Evolutionary conservation across 2,329 filamentous ascomycete genomes (phyloP), one percentile per base, ranked within the genome.

Genomic region (Epichloe glyceriae): DNA sequence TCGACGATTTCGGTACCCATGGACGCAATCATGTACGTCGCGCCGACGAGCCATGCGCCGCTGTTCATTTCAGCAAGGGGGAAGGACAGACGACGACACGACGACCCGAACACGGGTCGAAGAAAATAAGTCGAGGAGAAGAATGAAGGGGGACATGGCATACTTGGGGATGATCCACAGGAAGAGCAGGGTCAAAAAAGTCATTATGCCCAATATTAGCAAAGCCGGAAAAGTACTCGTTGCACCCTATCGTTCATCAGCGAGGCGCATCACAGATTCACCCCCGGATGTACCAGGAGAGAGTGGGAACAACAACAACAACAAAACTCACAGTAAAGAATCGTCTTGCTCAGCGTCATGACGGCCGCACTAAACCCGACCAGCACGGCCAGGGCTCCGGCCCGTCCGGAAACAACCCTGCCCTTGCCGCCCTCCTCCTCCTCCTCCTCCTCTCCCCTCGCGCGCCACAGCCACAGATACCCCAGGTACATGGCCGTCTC

Each of bases 401-500:
- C 53, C 1, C 70, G 60, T 0, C 78, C 77, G 0, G 54, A 61
- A 3, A 79, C 52, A 3, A 61, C 62, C 54, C 58, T 66, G 55
- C 57, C 62, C 11, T 6, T 26, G 22, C 22, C 2, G 22, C 22
- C 2, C 22, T 2, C 22, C 22, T 1, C 5, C 20, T 22, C 22
- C 1, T 22, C 22, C 20, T 22, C 5, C 20, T 22, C 5, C 22
- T 50, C 39, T 39, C 43, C 38, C 15, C 22, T 47, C 35, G 58
- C 49, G 53, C 57, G 61, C 61, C 70, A 73, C 12, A 67, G 50
- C 52, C 55, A 65, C 42, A 71, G 60, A 81, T 91, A 66, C 69
- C 71, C 50, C 69, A 66, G 34, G 62, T 90, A 91, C 60, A 82
- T 73, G 35, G 70, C 51, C 3, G 78, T 81, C 73, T 93, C 87